These are phyloP conservation scores for Danielia reshetovae DNA, from an alignment of 805 yeast species.

Conservation along the genomic window DNA sequence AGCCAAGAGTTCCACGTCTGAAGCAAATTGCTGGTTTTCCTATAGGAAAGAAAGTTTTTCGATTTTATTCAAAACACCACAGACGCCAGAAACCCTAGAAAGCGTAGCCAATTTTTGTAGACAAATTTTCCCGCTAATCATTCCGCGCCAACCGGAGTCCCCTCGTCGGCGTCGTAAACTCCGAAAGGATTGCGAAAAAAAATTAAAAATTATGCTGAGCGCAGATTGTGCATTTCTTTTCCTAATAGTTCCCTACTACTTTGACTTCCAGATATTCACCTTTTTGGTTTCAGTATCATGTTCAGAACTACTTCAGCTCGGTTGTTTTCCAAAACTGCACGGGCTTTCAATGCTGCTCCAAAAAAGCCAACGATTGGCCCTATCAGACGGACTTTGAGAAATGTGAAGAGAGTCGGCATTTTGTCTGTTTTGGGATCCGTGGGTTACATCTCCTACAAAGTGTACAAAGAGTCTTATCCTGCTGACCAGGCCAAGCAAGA, in stretches of 20 bases:
- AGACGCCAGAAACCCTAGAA: no score
- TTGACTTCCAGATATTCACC: not conserved
- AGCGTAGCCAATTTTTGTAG: no score
- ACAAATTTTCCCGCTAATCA: no score
- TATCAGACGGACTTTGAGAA: conserved; percentile 43
- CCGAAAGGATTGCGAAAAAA: conserved; percentile 1
- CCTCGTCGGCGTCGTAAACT: conserved; percentile 5
- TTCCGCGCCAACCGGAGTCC: no score
- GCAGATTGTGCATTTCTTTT: not conserved
- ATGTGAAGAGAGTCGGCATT: conserved; percentile 44
- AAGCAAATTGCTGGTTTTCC: no score
- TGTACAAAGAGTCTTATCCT: conserved; percentile 62
- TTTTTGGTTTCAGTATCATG: conserved; percentile 9
- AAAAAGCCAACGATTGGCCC: conserved; percentile 20
- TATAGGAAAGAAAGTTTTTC: no score
- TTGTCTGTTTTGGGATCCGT: conserved; percentile 53
- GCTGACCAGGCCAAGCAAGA: conserved; percentile 57
- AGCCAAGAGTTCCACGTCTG: no score
- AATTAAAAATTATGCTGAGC: not conserved
- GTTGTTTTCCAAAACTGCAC: conserved; percentile 20
- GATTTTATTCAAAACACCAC: no score
- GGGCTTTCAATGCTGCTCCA: conserved; percentile 18
- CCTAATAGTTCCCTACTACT: not conserved
- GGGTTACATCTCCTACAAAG: conserved; percentile 47
- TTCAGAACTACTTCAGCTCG: conserved; percentile 15